Evolutionary conservation across 352 stramenopile species (phyloP).

Genomic region (Phytophthora quininea): DNA sequence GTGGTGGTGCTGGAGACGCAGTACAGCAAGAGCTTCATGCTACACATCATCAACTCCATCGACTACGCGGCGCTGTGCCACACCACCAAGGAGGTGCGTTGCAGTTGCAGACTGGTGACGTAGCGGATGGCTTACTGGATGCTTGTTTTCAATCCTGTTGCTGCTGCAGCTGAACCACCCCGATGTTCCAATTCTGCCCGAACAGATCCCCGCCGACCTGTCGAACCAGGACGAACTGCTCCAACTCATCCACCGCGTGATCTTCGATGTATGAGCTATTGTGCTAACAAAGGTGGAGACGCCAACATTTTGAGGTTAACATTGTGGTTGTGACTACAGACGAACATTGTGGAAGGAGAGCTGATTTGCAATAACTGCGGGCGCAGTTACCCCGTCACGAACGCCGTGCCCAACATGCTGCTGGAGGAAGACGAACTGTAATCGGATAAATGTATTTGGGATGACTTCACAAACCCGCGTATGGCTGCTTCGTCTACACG

Average conservation of each 20-base stretch:
- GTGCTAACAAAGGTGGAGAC: background rate
- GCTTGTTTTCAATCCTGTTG: background rate
- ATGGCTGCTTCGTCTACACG: background rate
- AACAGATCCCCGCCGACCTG: slow-evolving; percentile 66
- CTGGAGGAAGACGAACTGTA: slow-evolving; percentile 88
- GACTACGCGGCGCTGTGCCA: slow-evolving; percentile 79
- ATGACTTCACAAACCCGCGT: slow-evolving; percentile 1
- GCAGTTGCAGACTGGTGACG: background rate
- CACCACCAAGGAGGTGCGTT: slow-evolving; percentile 73
- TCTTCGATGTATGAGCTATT: slow-evolving; percentile 71
- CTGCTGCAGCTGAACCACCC: slow-evolving; percentile 73
- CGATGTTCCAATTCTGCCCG: slow-evolving; percentile 73
- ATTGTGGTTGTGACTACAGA: slow-evolving; percentile 39
- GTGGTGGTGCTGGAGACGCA: slow-evolving; percentile 81
- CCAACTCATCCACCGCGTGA: slow-evolving; percentile 75
- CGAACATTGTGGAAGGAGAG: slow-evolving; percentile 85
- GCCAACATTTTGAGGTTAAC: background rate
- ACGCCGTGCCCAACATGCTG: slow-evolving; percentile 87
- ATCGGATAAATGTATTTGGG: slow-evolving; percentile 33
- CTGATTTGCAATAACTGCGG: slow-evolving; percentile 87
- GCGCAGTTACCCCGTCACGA: slow-evolving; percentile 76
- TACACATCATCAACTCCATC: slow-evolving; percentile 89
- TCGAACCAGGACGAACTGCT: slow-evolving; percentile 71
- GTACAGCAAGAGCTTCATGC: slow-evolving; percentile 85
- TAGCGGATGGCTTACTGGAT: background rate